Evolutionary conservation across 805 yeast species (phyloP).

Genomic region (Saturnispora bothae): DNA sequence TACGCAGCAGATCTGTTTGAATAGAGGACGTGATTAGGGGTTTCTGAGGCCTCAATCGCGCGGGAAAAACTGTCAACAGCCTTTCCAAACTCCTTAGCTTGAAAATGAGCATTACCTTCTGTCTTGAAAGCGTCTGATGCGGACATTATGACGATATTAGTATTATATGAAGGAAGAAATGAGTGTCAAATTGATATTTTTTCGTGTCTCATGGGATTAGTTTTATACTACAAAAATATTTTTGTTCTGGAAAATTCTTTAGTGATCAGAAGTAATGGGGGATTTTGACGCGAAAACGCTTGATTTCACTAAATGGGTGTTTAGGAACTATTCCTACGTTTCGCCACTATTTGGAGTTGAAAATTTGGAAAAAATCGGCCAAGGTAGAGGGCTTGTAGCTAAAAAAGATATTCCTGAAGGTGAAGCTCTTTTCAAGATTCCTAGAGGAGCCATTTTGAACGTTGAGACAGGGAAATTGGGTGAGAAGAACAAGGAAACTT

Average conservation of each 20-base stretch:
- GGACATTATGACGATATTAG: conserved; percentile 39
- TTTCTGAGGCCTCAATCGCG: conserved; percentile 74
- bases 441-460: conserved; percentile 47
- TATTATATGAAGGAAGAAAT: too few species aligned
- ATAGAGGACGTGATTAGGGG: conserved; percentile 84
- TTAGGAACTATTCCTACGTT: conserved; percentile 31
- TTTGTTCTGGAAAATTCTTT: too few species aligned
- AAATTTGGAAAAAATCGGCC: conserved; percentile 47
- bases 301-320: conserved; percentile 37
- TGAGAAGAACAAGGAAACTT: conserved; percentile 24
- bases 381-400: conserved; percentile 78
- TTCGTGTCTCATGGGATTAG: too few species aligned
- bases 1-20: conserved; percentile 92
- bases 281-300: conserved; percentile 25
- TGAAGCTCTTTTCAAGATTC: conserved; percentile 61
- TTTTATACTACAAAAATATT: too few species aligned
- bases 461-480: conserved; percentile 45
- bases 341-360: conserved; percentile 48
- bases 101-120: conserved; percentile 87
- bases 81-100: conserved; percentile 69
- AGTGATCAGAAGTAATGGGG: not conserved
- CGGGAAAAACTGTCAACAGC: conserved; percentile 76
- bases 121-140: conserved; percentile 70
- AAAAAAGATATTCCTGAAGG: conserved; percentile 44
- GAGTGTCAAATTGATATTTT: too few species aligned